Evolutionary conservation across 2,329 filamentous ascomycete species (phyloP).

Genomic region (Atkinsonella hypoxylon): DNA sequence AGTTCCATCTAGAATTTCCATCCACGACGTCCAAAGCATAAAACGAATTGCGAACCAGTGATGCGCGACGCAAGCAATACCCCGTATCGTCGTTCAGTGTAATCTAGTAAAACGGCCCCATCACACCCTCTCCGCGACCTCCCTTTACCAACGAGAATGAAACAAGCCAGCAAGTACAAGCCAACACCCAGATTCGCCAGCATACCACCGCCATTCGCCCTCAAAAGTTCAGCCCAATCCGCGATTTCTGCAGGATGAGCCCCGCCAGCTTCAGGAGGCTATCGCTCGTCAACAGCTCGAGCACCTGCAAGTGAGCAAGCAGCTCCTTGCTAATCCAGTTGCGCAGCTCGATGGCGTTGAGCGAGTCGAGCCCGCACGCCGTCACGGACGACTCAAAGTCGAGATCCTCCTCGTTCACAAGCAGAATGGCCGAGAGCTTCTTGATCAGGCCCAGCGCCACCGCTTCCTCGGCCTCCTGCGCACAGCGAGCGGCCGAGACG

Average conservation of each 20-base stretch:
- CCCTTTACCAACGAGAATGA: too few species aligned
- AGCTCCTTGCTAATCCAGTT: slow-evolving; percentile 37
- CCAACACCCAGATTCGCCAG: too few species aligned
- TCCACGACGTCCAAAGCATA: too few species aligned
- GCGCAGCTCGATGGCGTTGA: slow-evolving; percentile 37
- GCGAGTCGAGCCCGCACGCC: slow-evolving; percentile 29
- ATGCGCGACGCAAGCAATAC: too few species aligned
- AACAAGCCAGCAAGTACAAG: too few species aligned
- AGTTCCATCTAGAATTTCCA: too few species aligned
- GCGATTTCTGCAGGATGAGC: slow-evolving; percentile 16
- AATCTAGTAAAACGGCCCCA: too few species aligned
- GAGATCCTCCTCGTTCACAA: slow-evolving; percentile 11
- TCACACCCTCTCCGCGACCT: too few species aligned
- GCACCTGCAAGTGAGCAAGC: slow-evolving; percentile 33
- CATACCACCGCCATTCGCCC: too few species aligned
- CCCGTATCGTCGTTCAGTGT: too few species aligned
- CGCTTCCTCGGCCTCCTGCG: slow-evolving; percentile 12
- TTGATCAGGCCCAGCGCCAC: slow-evolving; percentile 13
- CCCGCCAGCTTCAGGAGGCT: slow-evolving; percentile 17
- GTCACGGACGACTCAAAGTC: slow-evolving; percentile 11
- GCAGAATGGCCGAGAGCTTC: slow-evolving; percentile 24
- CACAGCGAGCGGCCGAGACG: background rate
- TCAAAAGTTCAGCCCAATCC: slow-evolving; percentile 9
- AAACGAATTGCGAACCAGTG: too few species aligned
- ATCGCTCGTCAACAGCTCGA: slow-evolving; percentile 42